A percentile compares a stretch with the other conserved stretches of the same genome.
These are phyloP conservation scores for Cnidoscolus chayamansa DNA, from an alignment of 441 rosid species.

Conservation along the genomic window DNA sequence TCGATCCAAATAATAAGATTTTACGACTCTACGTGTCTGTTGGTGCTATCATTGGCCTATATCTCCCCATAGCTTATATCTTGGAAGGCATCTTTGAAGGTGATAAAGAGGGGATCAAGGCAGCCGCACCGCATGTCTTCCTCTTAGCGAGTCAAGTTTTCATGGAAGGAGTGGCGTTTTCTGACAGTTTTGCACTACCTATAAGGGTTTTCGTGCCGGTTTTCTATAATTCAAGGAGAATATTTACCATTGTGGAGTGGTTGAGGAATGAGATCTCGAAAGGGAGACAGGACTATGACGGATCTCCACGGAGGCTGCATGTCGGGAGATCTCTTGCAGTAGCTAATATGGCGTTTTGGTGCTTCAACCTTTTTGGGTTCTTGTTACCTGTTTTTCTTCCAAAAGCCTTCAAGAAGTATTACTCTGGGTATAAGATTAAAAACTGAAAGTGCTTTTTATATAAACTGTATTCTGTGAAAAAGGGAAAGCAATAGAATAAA, in stretches of 20 bases:
- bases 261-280: slow-evolving; percentile 43
- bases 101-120: slow-evolving; percentile 56
- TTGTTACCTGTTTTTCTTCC: slow-evolving; percentile 82
- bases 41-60: slow-evolving; percentile 54
- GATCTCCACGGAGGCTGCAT: slow-evolving; percentile 41
- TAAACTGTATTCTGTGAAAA: background rate
- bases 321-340: slow-evolving; percentile 62
- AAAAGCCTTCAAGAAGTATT: slow-evolving; percentile 65
- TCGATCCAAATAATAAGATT: slow-evolving; percentile 37
- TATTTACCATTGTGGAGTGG: slow-evolving; percentile 64
- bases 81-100: slow-evolving; percentile 60
- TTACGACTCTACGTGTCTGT: slow-evolving; percentile 45
- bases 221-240: slow-evolving; percentile 65
- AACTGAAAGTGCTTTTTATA: slow-evolving; percentile 12
- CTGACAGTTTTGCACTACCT: slow-evolving; percentile 55
- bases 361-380: slow-evolving; percentile 79
- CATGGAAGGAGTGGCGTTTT: slow-evolving; percentile 77
- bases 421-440: slow-evolving; percentile 37
- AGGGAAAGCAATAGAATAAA: background rate
- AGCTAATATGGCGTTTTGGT: slow-evolving; percentile 73
- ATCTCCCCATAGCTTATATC: slow-evolving; percentile 61
- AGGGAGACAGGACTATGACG: slow-evolving; percentile 22
- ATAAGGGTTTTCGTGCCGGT: slow-evolving; percentile 70
- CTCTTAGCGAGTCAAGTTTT: slow-evolving; percentile 68
- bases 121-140: slow-evolving; percentile 79